A percentile compares a stretch with the other conserved stretches of the same genome.
These are phyloP conservation scores for Salvia sclarea DNA, from an alignment of 305 asterid genomes.

Conservation along the genomic window DNA sequence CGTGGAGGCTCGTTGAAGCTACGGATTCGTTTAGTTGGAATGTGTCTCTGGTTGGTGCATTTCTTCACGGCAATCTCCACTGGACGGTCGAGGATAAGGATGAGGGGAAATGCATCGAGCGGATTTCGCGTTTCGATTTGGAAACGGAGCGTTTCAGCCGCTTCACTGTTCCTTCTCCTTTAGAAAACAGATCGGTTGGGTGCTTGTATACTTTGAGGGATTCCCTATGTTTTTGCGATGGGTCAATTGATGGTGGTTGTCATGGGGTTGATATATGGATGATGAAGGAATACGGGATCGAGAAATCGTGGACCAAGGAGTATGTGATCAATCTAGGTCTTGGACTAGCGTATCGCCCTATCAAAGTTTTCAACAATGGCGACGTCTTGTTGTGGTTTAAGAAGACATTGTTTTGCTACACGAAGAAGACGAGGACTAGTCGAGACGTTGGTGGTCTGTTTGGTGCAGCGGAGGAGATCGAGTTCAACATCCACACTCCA, in stretches of 20 bases:
- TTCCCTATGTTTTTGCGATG: constrained; percentile 40
- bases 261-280: constrained; percentile 39
- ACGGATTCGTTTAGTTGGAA: background rate
- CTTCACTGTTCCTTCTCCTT: constrained; percentile 31
- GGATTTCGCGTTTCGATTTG: constrained; percentile 39
- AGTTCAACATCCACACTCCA: too few relatives aligned
- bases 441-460: too few relatives aligned
- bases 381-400: too few relatives aligned
- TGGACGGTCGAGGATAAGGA: constrained; percentile 41
- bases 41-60: constrained; percentile 4
- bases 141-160: constrained; percentile 41
- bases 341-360: too few relatives aligned
- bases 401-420: too few relatives aligned
- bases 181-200: background rate
- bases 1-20: constrained; percentile 38
- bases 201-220: constrained; percentile 24
- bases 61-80: constrained; percentile 45
- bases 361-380: constrained; percentile 42
- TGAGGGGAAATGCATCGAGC: background rate
- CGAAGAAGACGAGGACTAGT: too few relatives aligned
- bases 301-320: constrained; percentile 17
- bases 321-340: constrained; percentile 10
- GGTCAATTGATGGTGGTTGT: background rate
- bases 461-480: too few relatives aligned
- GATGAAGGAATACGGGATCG: constrained; percentile 29